These are phyloP conservation scores for Homolaphlyctis polyrhiza DNA, from an alignment of 371 early-diverging fungal species.

Conservation along the genomic window DNA sequence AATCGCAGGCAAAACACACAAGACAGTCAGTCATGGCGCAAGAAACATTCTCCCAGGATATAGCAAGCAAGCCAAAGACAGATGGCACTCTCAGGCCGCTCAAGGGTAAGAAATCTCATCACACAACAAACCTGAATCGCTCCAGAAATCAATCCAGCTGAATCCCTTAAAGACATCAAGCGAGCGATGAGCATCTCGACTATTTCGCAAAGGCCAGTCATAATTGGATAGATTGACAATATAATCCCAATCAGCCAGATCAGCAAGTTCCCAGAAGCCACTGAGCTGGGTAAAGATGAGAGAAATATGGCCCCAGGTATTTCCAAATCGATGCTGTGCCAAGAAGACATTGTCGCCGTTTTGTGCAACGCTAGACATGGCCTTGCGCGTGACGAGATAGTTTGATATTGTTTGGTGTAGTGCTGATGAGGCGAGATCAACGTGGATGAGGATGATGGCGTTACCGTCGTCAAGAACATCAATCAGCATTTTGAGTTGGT, in stretches of 20 bases:
- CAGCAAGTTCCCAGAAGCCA: conserved; percentile 36
- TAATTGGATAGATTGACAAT: conserved; percentile 33
- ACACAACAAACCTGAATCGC: conserved; percentile 14
- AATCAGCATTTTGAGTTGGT: conserved; percentile 15
- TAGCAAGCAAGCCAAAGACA: too few relatives aligned
- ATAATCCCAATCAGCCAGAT: conserved; percentile 40
- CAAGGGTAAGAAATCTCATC: too few relatives aligned
- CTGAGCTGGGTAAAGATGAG: conserved; percentile 31
- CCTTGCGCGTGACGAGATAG: conserved; percentile 9
- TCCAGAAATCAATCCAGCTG: conserved; percentile 32
- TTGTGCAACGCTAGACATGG: background rate
- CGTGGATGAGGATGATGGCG: conserved; percentile 38
- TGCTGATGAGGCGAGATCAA: conserved; percentile 11
- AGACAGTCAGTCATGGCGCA: too few relatives aligned
- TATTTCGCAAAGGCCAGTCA: conserved; percentile 37
- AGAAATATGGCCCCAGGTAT: conserved; percentile 28
- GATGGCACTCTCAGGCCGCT: background rate
- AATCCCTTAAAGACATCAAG: conserved; percentile 14
- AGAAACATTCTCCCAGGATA: too few relatives aligned
- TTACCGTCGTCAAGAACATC: conserved; percentile 33
- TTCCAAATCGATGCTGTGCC: conserved; percentile 13
- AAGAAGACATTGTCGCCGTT: conserved; percentile 27
- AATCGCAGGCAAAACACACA: conserved; percentile 1
- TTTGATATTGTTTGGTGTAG: conserved; percentile 4
- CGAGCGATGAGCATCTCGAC: conserved; percentile 20